phyloP scores from a whole-genome alignment of 176 grass and related monocot genomes.

The Oryza australiensis region DNA sequence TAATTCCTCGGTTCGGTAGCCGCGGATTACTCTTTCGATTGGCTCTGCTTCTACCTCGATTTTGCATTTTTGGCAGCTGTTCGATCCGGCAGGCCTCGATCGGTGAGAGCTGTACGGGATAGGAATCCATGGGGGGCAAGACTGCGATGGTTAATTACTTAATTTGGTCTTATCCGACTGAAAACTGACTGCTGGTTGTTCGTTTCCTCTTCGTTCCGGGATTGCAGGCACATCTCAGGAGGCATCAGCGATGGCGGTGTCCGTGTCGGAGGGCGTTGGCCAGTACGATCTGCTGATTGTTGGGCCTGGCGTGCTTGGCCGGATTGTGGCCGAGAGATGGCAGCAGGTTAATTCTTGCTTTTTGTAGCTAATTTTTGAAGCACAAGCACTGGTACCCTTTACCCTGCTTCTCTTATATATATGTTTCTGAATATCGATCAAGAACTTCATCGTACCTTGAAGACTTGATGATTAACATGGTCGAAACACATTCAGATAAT shows the following conservation, averaged over 20 bases:
- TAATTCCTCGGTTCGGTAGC: neutral
- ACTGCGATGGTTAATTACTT: neutral
- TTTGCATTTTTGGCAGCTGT: neutral
- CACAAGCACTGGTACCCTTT: neutral
- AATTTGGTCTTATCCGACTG: neutral
- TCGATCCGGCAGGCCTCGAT: neutral
- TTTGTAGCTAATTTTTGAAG: neutral
- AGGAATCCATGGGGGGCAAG: neutral
- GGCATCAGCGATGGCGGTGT: slow-evolving; percentile 1
- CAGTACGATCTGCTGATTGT: slow-evolving; percentile 66
- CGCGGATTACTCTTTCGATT: neutral
- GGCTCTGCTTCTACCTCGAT: neutral
- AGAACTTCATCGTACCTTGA: neutral
- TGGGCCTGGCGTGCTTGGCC: slow-evolving; percentile 72
- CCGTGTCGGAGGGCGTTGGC: slow-evolving; percentile 38
- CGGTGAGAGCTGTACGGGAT: neutral
- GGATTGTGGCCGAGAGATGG: slow-evolving; percentile 67
- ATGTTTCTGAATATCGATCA: neutral
- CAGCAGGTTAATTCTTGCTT: slow-evolving; percentile 43
- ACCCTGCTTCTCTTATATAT: neutral
- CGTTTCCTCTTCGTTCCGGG: slow-evolving; percentile 1
- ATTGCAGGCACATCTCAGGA: slow-evolving; percentile 9
- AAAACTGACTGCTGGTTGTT: neutral
- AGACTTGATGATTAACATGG: neutral
- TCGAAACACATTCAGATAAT: neutral